phyloP scores from a whole-genome alignment of 2,329 filamentous ascomycete species.

The Aaosphaeria arxii region DNA sequence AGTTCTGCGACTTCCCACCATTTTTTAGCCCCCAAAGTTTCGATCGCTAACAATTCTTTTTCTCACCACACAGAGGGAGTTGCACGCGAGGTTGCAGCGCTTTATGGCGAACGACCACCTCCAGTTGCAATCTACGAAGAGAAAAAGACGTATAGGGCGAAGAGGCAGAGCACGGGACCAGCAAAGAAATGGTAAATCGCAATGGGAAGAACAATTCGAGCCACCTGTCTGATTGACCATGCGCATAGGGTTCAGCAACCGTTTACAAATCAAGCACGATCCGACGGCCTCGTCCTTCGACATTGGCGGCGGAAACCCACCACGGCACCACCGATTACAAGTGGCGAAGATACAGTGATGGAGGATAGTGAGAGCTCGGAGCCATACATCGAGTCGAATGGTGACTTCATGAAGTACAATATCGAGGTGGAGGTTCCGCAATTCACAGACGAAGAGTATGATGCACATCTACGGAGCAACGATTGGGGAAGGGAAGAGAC shows the following conservation, averaged over 20 bases:
- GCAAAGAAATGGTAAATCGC: constrained; percentile 36
- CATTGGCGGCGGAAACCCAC: constrained; percentile 73
- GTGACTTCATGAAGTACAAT: constrained; percentile 81
- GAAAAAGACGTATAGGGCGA: constrained; percentile 38
- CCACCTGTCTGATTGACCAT: not conserved
- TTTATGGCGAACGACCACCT: constrained; percentile 40
- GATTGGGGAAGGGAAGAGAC: constrained; percentile 94
- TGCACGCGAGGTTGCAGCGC: constrained; percentile 39
- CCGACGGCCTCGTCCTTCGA: constrained; percentile 66
- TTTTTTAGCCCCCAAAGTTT: not conserved
- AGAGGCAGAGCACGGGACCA: constrained; percentile 37
- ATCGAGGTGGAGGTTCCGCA: constrained; percentile 73
- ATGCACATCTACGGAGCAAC: constrained; percentile 65
- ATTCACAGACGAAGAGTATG: constrained; percentile 87
- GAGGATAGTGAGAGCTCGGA: constrained; percentile 33
- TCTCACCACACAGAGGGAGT: constrained; percentile 31
- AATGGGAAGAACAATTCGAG: no score
- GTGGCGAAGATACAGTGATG: constrained; percentile 29
- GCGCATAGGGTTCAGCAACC: constrained; percentile 38
- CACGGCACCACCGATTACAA: constrained; percentile 23
- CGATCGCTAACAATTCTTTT: not conserved
- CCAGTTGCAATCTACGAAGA: constrained; percentile 41
- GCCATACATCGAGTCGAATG: constrained; percentile 45
- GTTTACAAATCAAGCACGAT: constrained; percentile 76
- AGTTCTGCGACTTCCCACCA: constrained; percentile 15